Base-by-base conservation (phyloP, 1,284 basidiomycete genomes). In the Pseudozyma hubeiensis region DNA sequence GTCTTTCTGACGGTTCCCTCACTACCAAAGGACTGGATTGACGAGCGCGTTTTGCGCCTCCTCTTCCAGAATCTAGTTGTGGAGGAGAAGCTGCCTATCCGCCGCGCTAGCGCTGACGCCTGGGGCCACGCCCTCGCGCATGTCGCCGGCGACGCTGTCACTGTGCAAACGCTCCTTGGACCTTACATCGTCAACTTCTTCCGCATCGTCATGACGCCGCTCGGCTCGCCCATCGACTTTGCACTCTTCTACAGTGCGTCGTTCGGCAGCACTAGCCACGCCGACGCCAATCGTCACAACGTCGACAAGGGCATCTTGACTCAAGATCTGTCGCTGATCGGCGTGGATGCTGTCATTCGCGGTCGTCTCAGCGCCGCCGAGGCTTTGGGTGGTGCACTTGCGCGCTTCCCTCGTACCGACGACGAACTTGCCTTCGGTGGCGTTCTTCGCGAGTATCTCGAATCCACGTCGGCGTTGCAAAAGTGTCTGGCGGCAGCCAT, bases 271-370 rank as follows among this genome's bases (percentile, higher is more conserved):
- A 56, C 51, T 50, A 51, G 59, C 34, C 53, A 60, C 29, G 60
- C 60, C 40, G 64, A 78, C 75, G 46, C 87, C 86, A 60, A 84
- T 82, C 19, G 85, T 86, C 81, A 99, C 84, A 96, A 97, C 78
- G 92, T 99, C 31, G 97, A 99, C 87, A 98, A 94, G 87, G 92
- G 92, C 63, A 95, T 99, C 90, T 88, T 98, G 49, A 88, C 90
- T 0, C 95, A 98, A 81, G 97, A 99, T 83, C 86, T 96, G 55
- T 90, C 92, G 0, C 87, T 99, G 19, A 88, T 99, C 30, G 88
- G 91, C 7, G 86, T 89, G 14, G 95, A 97, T 79, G 87, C 90
- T 1, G 90, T 94, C 33, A 86, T 97, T 60, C 90, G 92, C 70
- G 93, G 93, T 16, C 88, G 97, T 40, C 86, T 98, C 5, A 90